Evolutionary conservation across 805 yeast genomes (phyloP).

Genomic region (Suhomyces prunicola): DNA sequence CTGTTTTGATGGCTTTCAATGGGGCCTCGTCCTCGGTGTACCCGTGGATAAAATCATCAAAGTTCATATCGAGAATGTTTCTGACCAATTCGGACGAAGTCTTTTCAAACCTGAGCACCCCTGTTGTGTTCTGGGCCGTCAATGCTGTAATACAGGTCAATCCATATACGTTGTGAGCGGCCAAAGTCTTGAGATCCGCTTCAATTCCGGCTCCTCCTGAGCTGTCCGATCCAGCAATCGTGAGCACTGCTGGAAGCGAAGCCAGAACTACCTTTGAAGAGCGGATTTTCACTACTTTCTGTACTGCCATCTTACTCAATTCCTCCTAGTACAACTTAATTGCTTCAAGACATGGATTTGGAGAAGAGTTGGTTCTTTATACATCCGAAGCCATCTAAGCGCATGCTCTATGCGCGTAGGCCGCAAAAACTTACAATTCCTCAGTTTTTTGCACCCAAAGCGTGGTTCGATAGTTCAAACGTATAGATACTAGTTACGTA

Average conservation of each 20-base stretch:
- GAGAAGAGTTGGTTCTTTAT: not conserved
- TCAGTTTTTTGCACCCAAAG: not conserved
- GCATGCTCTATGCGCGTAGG: not conserved
- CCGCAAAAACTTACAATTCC: not conserved
- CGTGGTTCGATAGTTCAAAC: not conserved
- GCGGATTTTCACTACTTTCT: not conserved
- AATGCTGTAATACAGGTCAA: slow-evolving; percentile 74
- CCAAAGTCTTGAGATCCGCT: slow-evolving; percentile 79
- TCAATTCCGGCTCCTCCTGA: slow-evolving; percentile 93
- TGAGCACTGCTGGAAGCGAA: slow-evolving; percentile 19
- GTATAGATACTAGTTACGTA: too few relatives aligned
- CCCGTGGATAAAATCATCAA: slow-evolving; percentile 52
- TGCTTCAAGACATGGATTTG: not conserved
- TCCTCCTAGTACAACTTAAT: not conserved
- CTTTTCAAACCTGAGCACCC: slow-evolving; percentile 42
- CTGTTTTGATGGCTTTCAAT: slow-evolving; percentile 71
- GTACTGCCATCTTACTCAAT: not conserved
- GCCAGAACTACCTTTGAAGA: not conserved
- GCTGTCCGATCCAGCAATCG: slow-evolving; percentile 73
- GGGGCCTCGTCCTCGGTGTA: slow-evolving; percentile 19
- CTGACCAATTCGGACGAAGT: slow-evolving; percentile 44
- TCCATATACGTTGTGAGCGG: slow-evolving; percentile 73
- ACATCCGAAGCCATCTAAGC: not conserved
- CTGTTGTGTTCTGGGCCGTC: slow-evolving; percentile 71
- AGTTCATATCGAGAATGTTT: slow-evolving; percentile 50